Evolutionary conservation across 148 eudicot species (phyloP), one percentile per base, ranked within the genome.

Genomic region (Rhododendron ovatum): DNA sequence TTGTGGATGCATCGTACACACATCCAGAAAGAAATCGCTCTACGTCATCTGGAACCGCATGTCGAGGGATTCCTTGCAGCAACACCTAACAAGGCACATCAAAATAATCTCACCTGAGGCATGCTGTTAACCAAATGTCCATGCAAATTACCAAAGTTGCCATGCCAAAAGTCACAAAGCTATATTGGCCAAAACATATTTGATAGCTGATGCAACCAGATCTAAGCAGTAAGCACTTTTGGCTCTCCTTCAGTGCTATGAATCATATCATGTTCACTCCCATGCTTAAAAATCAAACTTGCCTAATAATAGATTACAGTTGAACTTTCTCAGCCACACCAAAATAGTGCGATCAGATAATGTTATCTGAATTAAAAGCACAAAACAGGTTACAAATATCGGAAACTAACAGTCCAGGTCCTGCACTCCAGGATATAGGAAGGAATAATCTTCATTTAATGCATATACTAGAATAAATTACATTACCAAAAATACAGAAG

Each of bases 1-100:
- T n/a, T 18, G 91, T 81, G 79, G 98, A 89, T 53, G 93, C 33
- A 69, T 93, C 93, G 26, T 90, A 92, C 33, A 88, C 84, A 87
- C 91, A 95, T 86, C 98, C 98, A 67, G 90, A 84, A 63, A 96
- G 91, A 86, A 93, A 88, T 10, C 94, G 93, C 77, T 93, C 94
- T 28, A 96, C 78, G 85, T 96, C 98, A 24, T 93, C 98, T 37
- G 17, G 1, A 22, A 43, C 8, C 71, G 98, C 93, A 63, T 71
- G 84, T 41, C 85, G 91, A 11, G 98, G 92, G 50, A 96, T 85
- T 84, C 94, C 98, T 79, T 86, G 89, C 78, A 96, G 78, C 86
- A 96, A 53, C 50, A 94, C 90, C 98, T 96, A 86, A 51, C 73
- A 82, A 45, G 53, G 84, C 73, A 53, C 76, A 77, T 57, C 37